These are phyloP conservation scores for Termitomyces heimii DNA, from an alignment of 768 basidiomycete genomes.

Conservation along the genomic window DNA sequence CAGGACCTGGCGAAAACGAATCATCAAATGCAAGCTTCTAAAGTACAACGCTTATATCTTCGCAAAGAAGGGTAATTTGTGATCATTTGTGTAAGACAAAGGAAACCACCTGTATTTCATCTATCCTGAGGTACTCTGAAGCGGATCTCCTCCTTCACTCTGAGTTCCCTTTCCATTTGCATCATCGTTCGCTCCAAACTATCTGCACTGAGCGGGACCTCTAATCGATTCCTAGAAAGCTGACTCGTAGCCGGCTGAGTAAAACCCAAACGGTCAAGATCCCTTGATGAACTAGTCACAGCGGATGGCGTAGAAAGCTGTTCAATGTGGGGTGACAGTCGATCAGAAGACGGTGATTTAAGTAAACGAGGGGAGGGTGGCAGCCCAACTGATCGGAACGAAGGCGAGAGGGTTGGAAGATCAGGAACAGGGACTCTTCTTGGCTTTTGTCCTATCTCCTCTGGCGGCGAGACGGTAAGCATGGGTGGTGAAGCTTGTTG, in stretches of 20 bases:
- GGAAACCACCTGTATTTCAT: not conserved
- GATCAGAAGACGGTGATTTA: not conserved
- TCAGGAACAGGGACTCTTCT: conserved; percentile 6
- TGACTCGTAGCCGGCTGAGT: not conserved
- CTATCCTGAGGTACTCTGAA: not conserved
- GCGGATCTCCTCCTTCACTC: not conserved
- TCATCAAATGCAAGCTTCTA: not conserved
- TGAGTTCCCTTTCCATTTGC: conserved; percentile 8
- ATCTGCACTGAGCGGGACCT: conserved; percentile 5
- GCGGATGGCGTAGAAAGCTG: not conserved
- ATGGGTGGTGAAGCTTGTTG: not conserved
- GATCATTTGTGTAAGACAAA: not conserved
- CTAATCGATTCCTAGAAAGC: not conserved
- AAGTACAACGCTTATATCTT: not conserved
- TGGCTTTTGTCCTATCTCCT: conserved; percentile 1
- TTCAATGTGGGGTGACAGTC: not conserved
- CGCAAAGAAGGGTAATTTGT: too few relatives aligned
- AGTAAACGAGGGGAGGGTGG: conserved; percentile 6
- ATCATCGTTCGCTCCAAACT: conserved; percentile 10
- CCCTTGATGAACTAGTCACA: not conserved
- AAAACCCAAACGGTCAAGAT: not conserved
- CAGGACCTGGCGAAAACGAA: not conserved
- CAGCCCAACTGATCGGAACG: conserved; percentile 4
- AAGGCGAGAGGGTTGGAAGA: not conserved
- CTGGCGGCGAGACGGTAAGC: conserved; percentile 8